phyloP scores from a whole-genome alignment of 495 filamentous ascomycete species.

The Hypoxylon fuscum region DNA sequence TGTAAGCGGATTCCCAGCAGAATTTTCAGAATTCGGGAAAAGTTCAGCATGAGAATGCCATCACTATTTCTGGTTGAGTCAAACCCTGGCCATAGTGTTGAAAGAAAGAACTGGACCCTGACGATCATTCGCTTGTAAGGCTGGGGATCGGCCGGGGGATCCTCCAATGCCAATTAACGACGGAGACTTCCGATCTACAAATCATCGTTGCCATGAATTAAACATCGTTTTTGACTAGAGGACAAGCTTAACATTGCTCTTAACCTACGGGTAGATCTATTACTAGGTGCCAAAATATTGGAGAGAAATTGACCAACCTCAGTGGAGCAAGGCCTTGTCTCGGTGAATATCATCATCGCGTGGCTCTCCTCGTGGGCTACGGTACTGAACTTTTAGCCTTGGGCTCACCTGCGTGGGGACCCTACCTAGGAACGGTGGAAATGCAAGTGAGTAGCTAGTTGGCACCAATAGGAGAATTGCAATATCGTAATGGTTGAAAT shows the following conservation, averaged over 20 bases:
- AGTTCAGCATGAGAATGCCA: constrained; percentile 1
- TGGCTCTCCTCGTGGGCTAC: constrained; percentile 18
- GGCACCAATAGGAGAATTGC: constrained; percentile 3
- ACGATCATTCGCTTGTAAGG: constrained; percentile 31
- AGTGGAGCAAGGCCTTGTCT: constrained; percentile 4
- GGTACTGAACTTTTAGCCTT: constrained; percentile 18
- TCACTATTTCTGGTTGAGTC: constrained; percentile 1
- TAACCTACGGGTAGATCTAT: too few relatives aligned
- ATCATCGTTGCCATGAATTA: too few relatives aligned
- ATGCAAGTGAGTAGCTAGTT: not conserved
- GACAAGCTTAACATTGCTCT: too few relatives aligned
- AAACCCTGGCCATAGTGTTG: constrained; percentile 3
- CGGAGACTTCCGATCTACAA: not conserved
- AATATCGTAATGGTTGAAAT: not conserved
- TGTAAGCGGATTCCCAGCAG: not conserved
- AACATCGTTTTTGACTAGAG: too few relatives aligned
- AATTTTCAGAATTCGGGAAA: not conserved
- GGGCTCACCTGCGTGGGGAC: constrained; percentile 3
- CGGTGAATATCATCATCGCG: constrained; percentile 34
- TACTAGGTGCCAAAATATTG: not conserved
- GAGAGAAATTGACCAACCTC: too few relatives aligned
- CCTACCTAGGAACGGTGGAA: not conserved
- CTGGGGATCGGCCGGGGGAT: constrained; percentile 18
- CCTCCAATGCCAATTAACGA: constrained; percentile 3
- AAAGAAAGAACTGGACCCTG: constrained; percentile 31